Evolutionary conservation across 345 rosid genomes (phyloP), one percentile per base, ranked within the genome.

Genomic region (Aquilaria malaccensis): DNA sequence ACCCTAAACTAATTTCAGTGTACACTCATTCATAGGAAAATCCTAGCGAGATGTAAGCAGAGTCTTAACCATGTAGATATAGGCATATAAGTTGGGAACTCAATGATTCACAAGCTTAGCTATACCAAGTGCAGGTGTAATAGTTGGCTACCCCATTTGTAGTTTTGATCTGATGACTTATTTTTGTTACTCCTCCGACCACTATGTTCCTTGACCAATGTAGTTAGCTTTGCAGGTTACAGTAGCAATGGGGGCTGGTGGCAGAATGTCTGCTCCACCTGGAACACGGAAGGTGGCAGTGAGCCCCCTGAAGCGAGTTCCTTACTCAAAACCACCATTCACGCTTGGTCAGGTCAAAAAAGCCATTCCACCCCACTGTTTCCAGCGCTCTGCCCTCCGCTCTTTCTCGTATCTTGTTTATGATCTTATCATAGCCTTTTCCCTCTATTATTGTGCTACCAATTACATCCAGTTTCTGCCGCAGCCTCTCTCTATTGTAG

Each of bases 361-460:
- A 71, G 90, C 97, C 54, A 87, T 93, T 73, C 96, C 97, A 29
- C 79, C 90, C 1, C 97, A 89, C 58, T 93, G 98, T 74, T 93
- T 89, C 79, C 59, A 76, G 61, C 86, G 97, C 66, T 93, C 97
- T 4, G 84, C 85, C 63, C 71, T 82, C 51, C 86, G 73, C 52
- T 93, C 97, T 7, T 89, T 85, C 82, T 89, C 96, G 22, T 85
- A 83, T 46, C 73, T 79, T 52, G 69, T 81, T 58, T 70, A 52
- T 49, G 97, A 93, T 75, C 70, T 84, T 46, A 59, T 79, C 49
- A 68, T 87, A 13, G 88, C 84, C 63, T 72, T 70, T 30, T 33
- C 81, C 72, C 73, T 93, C 67, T 84, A 76, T 63, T 80, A 73
- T 60, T 55, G 81, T 0, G 94, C 95, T 49, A 72, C 81, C 61